Evolutionary conservation across 73 alveolate species (phyloP), one percentile per base, ranked within the genome.

Genomic region (Stentor coeruleus): DNA sequence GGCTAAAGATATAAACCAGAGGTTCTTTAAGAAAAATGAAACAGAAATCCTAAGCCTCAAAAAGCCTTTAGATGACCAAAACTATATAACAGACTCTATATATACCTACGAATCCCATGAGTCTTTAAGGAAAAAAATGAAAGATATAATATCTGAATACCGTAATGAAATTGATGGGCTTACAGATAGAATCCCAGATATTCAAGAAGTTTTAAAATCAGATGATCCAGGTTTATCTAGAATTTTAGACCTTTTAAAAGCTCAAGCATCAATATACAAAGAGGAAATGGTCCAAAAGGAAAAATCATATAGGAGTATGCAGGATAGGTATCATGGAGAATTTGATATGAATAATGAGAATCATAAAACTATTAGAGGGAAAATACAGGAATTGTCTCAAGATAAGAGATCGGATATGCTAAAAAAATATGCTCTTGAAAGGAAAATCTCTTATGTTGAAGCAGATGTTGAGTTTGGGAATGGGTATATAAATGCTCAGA

Each of bases 401-500:
- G 40, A 66, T 1, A 66, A 31, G 2, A 66, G 33, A 66, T 14
- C n/a, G n/a, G 79, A 66, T 66, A 66, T 66, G 79, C n/a, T 20
- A 26, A 20, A 33, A 2, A 66, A 20, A 11, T 66, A 66, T 66
- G 79, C 79, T 1, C 39, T 20, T 37, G 79, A 66, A 33, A 66
- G 79, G 33, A 66, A 33, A 66, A 20, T 66, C 11, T 37, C 79
- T 20, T 66, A 66, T 66, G n/a, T 66, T 14, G 79, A 66, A 66
- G 79, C 79, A 26, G 79, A 66, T 66, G 37, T 66, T 26, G 40
- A 66, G 11, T 33, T 66, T 20, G 79, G 37, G 11, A 31, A 66
- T 20, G 37, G 37, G 11, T 20, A 20, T 20, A 11, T 20, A 28
- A 66, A 31, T 2, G 79, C 79, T 0, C n/a, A 66, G 37, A 31